Conservation (phyloP, 108 stramenopile genomes). For the Discostella pseudostelligera region DNA sequence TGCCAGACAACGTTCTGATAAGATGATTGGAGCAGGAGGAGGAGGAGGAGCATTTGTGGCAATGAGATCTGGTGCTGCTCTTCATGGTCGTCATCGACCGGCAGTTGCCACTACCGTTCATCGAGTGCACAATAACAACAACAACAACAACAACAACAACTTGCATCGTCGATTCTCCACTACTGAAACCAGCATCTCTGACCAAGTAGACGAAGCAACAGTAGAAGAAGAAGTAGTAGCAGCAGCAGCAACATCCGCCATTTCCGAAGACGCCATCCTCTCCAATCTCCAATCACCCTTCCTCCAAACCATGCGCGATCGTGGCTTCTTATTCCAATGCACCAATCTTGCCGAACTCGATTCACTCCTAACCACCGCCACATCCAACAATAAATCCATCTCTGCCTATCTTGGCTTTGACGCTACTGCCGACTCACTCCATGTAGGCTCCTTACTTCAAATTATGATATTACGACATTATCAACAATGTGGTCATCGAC, state of each 20-base stretch:
- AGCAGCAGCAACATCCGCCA: not conserved
- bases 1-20: not conserved
- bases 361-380: slow-evolving; percentile 33
- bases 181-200: not conserved
- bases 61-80: not conserved
- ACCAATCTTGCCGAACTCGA: slow-evolving; percentile 76
- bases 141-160: not conserved
- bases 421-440: slow-evolving; percentile 96
- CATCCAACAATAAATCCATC: too few species aligned
- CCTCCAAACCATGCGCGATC: slow-evolving; percentile 74
- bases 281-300: slow-evolving; percentile 68
- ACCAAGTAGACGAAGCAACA: not conserved
- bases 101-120: too few species aligned
- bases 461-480: slow-evolving; percentile 97
- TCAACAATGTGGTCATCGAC: slow-evolving; percentile 85
- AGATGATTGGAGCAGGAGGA: too few species aligned
- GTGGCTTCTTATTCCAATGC: slow-evolving; percentile 88
- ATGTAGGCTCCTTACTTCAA: slow-evolving; percentile 95
- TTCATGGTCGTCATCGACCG: too few species aligned
- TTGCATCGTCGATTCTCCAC: slow-evolving; percentile 12
- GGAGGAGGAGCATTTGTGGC: not conserved
- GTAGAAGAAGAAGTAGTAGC: not conserved
- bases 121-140: too few species aligned
- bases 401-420: slow-evolving; percentile 99
- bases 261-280: slow-evolving; percentile 57